A percentile compares a stretch with the other conserved stretches of the same genome.
These are phyloP conservation scores for Hypomontagnella monticulosa DNA, from an alignment of 495 filamentous ascomycete genomes.

Conservation along the genomic window DNA sequence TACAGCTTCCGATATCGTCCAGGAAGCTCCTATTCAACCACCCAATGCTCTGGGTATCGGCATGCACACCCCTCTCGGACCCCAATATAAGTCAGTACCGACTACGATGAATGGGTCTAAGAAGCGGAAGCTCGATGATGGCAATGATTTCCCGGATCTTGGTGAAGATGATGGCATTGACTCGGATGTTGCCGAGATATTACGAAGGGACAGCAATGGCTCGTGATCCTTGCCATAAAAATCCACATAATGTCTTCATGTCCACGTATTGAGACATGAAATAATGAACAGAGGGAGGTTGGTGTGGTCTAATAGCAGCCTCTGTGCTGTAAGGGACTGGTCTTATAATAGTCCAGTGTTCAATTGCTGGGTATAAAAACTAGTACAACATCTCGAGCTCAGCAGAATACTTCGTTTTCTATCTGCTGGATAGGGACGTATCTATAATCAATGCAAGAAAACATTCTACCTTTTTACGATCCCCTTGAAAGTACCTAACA, in stretches of 20 bases:
- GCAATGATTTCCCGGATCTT: constrained; percentile 74
- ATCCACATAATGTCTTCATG: not conserved
- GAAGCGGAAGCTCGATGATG: constrained; percentile 75
- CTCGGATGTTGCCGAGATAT: constrained; percentile 82
- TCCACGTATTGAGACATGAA: not conserved
- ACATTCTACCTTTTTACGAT: too few species aligned
- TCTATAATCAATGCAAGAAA: constrained; percentile 1
- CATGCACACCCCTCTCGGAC: constrained; percentile 62
- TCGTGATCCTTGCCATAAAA: not conserved
- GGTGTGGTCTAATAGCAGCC: constrained; percentile 6
- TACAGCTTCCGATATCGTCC: constrained; percentile 15
- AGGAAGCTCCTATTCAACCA: constrained; percentile 49
- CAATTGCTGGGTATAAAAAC: not conserved
- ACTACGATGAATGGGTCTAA: constrained; percentile 63
- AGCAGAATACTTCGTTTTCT: not conserved
- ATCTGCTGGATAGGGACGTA: not conserved
- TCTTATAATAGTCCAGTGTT: not conserved
- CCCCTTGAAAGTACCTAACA: too few species aligned
- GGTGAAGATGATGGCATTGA: constrained; percentile 78
- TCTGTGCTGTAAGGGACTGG: constrained; percentile 1
- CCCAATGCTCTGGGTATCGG: constrained; percentile 56
- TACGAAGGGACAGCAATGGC: constrained; percentile 62
- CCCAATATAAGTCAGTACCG: constrained; percentile 56
- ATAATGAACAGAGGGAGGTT: not conserved
- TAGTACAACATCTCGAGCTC: not conserved